Base-by-base conservation (phyloP, 345 rosid genomes). In the Lepidium sativum region DNA sequence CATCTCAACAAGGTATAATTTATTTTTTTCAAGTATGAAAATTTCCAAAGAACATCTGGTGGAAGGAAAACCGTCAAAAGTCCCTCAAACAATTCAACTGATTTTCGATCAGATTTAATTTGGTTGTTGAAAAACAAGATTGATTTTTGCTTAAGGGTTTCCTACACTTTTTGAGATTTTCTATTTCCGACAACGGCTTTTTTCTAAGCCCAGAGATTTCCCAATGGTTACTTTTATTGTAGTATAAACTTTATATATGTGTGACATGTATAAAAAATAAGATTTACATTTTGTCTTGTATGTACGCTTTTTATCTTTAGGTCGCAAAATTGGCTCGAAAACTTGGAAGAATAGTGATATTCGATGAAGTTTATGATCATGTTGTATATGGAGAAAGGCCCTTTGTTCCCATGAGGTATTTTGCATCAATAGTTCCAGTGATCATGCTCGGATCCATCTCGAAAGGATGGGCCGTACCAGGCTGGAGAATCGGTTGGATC, bases 401-500 rank as follows among this genome's bases (percentile, higher is more conserved):
- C 0, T 86, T 74, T 76, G 68, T 27, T 27, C 76, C 81, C 0
- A 78, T 82, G 84, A 82, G 76, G 14, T 60, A 12, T 9, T 87
- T 84, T 9, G 84, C 75, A 49, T 81, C 82, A 0, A 75, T 77
- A 48, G 80, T 69, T 15, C 88, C 86, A 1, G 80, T 82, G 3
- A 9, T 82, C 27, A 79, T 86, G 0, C 66, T 83, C 2, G 90
- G 90, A 12, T 82, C 95, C 6, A 53, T 84, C 53, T 79, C 85
- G 2, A 87, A 87, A 73, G 77, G 79, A 53, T 84, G 80, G 83
- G 49, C 55, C 1, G 80, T 75, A 9, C 95, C 84, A 1, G 82
- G 88, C 6, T 86, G 87, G 89, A 61, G 83, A 41, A 50, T 82
- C 10, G 79, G 88, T 12, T 87, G 94, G 88, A 49, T 84, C 0